Evolutionary conservation across 176 grass and related monocot species (phyloP).

Genomic region (Zoysia japonica): DNA sequence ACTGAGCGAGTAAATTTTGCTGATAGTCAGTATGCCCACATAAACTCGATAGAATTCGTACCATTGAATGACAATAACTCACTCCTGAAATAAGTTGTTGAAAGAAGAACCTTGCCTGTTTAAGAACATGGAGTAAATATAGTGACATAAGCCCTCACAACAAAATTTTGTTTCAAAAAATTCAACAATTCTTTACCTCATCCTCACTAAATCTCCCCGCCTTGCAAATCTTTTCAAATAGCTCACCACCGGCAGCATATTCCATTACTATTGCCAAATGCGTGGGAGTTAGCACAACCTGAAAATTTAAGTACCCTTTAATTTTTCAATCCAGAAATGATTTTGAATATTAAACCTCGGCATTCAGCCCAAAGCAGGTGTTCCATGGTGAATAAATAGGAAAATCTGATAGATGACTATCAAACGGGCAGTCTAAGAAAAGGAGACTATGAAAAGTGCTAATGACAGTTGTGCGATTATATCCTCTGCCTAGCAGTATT

Average conservation of each 20-base stretch:
- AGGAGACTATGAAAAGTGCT: too few species aligned
- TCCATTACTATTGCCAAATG: conserved; percentile 99
- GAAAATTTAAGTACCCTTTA: conserved; percentile 47
- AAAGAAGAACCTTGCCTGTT: conserved; percentile 91
- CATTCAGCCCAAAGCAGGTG: background rate
- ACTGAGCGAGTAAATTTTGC: background rate
- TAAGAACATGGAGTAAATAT: conserved; percentile 22
- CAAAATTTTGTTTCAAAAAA: background rate
- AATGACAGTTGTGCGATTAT: too few species aligned
- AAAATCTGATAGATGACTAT: background rate
- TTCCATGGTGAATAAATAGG: conserved; percentile 12
- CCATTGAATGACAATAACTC: conserved; percentile 97
- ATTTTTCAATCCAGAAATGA: conserved; percentile 27
- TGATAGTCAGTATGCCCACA: background rate
- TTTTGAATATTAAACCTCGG: conserved; percentile 1
- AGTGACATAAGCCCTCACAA: background rate
- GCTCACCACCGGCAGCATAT: conserved; percentile 87
- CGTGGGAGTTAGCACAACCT: conserved; percentile 89
- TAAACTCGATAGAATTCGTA: conserved; percentile 32
- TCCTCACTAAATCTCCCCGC: conserved; percentile 94
- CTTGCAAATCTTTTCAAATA: conserved; percentile 90
- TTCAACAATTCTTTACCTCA: conserved; percentile 54
- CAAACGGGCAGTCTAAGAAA: too few species aligned
- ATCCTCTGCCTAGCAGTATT: too few species aligned
- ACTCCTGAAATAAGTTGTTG: conserved; percentile 93